phyloP scores from a whole-genome alignment of 352 stramenopile genomes.

The Globisporangium alternatum region DNA sequence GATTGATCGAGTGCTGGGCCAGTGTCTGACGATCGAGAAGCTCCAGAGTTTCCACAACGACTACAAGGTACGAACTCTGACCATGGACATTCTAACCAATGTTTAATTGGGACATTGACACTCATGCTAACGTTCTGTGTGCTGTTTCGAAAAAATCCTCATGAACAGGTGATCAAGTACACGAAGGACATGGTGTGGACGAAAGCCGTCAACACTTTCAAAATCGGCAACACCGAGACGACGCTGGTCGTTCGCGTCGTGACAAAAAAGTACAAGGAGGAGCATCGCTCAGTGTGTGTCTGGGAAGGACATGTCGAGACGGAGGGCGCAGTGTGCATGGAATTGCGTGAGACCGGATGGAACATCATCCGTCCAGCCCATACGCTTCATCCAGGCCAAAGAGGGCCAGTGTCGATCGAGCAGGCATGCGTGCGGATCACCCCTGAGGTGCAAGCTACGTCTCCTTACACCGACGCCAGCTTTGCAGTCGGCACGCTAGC shows the following conservation, averaged over 20 bases:
- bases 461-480: neutral
- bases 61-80: neutral
- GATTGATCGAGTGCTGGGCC: conserved; percentile 28
- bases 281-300: conserved; percentile 23
- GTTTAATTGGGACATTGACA: too few relatives aligned
- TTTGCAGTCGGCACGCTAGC: conserved; percentile 6
- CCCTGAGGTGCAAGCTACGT: neutral
- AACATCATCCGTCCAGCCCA: conserved; percentile 20
- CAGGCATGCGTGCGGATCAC: conserved; percentile 12
- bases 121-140: too few relatives aligned
- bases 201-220: conserved; percentile 28
- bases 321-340: conserved; percentile 25
- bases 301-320: conserved; percentile 35
- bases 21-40: conserved; percentile 21
- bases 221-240: conserved; percentile 22
- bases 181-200: conserved; percentile 11
- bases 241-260: conserved; percentile 23
- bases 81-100: too few relatives aligned
- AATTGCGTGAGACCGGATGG: conserved; percentile 32
- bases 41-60: conserved; percentile 6
- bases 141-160: neutral
- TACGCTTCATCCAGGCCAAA: neutral
- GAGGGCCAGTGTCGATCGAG: neutral
- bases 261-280: conserved; percentile 25
- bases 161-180: neutral